These are phyloP conservation scores for Penicillium daleae DNA, from an alignment of 495 filamentous ascomycete species.

Conservation along the genomic window DNA sequence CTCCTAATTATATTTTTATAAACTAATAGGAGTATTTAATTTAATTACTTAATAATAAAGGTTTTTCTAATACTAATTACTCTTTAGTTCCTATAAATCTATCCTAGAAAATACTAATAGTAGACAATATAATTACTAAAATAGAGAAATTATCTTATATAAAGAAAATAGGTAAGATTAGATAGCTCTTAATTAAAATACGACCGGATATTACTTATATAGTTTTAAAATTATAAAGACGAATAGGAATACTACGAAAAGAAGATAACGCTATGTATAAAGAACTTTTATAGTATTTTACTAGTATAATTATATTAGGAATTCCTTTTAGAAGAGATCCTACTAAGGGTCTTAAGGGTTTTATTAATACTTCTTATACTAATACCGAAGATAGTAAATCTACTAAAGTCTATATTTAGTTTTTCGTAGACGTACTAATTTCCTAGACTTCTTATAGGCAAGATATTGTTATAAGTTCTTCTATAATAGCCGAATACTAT, in stretches of 20 bases:
- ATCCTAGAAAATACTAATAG: background rate
- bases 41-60: background rate
- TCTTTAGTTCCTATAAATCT: background rate
- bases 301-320: background rate
- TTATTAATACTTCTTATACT: background rate
- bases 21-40: background rate
- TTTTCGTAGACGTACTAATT: background rate
- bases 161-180: background rate
- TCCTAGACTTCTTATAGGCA: background rate
- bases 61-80: background rate
- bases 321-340: background rate
- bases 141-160: background rate
- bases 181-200: background rate
- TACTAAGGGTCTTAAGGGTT: background rate
- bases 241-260: background rate
- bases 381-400: background rate
- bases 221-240: background rate
- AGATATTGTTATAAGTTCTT: slow-evolving; percentile 3
- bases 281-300: background rate
- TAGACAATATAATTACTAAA: background rate
- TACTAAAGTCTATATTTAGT: background rate
- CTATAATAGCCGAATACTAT: too few relatives aligned
- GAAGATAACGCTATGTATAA: background rate
- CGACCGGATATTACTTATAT: background rate
- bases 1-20: background rate